A percentile compares a stretch with the other conserved stretches of the same genome.
These are phyloP conservation scores for Pascua guehoae DNA, from an alignment of 1,284 basidiomycete genomes.

Conservation along the genomic window DNA sequence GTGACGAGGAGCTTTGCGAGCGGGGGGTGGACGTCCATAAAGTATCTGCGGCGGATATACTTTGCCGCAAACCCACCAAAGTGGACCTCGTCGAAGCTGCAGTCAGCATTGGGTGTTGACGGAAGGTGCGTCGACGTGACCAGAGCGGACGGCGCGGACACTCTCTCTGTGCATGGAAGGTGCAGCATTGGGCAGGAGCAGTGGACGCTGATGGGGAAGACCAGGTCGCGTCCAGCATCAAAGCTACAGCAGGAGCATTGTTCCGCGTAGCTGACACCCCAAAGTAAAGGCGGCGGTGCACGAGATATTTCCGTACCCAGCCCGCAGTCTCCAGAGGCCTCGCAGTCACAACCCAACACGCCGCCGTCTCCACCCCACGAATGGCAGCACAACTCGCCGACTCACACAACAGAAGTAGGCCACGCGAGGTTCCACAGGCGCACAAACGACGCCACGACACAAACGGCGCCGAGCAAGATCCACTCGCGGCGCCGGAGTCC, in stretches of 20 bases:
- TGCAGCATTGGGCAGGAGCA: too few relatives aligned
- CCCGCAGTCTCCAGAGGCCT: too few relatives aligned
- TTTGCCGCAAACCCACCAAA: constrained; percentile 92
- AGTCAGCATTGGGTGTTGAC: not conserved
- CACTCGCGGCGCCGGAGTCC: constrained; percentile 37
- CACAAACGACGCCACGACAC: constrained; percentile 62
- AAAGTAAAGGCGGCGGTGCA: too few relatives aligned
- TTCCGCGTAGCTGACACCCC: not conserved
- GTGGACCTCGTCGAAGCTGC: constrained; percentile 92
- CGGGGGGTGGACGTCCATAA: constrained; percentile 97
- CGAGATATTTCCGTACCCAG: too few relatives aligned
- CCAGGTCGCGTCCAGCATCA: not conserved
- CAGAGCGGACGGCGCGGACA: too few relatives aligned
- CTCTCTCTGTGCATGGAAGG: too few relatives aligned
- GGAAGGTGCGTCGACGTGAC: not conserved
- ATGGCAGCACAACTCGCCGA: constrained; percentile 20
- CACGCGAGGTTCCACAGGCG: constrained; percentile 73
- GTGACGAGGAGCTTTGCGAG: constrained; percentile 94
- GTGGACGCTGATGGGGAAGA: not conserved
- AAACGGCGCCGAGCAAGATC: constrained; percentile 32
- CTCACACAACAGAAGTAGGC: constrained; percentile 85
- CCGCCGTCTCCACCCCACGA: too few relatives aligned
- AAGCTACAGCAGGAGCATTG: not conserved
- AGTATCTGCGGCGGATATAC: constrained; percentile 86
- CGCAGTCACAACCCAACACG: too few relatives aligned